A percentile compares a stretch with the other conserved stretches of the same genome.
Conservation (phyloP, 2,329 filamentous ascomycete species). For the Phaeosphaeria sp. region DNA sequence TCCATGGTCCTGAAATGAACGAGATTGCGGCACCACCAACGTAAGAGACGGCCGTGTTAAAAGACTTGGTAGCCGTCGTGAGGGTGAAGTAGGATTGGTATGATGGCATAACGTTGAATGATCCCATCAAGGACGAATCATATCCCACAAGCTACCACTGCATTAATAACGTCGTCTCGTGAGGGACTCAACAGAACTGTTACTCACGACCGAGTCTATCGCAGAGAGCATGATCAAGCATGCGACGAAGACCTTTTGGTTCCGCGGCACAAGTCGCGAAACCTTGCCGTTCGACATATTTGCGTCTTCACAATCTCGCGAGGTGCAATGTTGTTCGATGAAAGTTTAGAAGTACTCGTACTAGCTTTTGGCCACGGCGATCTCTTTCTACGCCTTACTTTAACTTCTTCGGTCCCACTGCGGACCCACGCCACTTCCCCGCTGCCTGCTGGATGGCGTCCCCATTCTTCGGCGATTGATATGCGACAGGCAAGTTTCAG, state of each 20-base stretch:
- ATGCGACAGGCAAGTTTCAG: neutral
- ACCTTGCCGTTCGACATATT: conserved; percentile 16
- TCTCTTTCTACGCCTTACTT: neutral
- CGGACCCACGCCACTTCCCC: neutral
- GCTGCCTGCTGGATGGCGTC: neutral
- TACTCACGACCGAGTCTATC: conserved; percentile 20
- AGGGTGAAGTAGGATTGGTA: conserved; percentile 52
- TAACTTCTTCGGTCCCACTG: neutral
- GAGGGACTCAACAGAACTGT: too few species aligned
- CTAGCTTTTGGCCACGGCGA: neutral
- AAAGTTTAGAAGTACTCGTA: neutral
- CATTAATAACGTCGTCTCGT: neutral
- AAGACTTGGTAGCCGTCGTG: conserved; percentile 50
- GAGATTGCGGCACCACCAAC: conserved; percentile 49
- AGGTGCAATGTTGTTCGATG: neutral
- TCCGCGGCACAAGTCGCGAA: conserved; percentile 23
- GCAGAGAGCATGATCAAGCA: conserved; percentile 22
- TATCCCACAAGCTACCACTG: conserved; percentile 41
- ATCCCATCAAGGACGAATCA: conserved; percentile 55
- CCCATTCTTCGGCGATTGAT: neutral
- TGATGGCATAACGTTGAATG: conserved; percentile 53
- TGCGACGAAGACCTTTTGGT: conserved; percentile 17
- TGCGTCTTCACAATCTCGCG: neutral
- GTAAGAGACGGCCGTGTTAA: conserved; percentile 55
- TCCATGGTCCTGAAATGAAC: conserved; percentile 49